Evolutionary conservation across 352 stramenopile genomes (phyloP).

Genomic region (Globisporangium alternatum): DNA sequence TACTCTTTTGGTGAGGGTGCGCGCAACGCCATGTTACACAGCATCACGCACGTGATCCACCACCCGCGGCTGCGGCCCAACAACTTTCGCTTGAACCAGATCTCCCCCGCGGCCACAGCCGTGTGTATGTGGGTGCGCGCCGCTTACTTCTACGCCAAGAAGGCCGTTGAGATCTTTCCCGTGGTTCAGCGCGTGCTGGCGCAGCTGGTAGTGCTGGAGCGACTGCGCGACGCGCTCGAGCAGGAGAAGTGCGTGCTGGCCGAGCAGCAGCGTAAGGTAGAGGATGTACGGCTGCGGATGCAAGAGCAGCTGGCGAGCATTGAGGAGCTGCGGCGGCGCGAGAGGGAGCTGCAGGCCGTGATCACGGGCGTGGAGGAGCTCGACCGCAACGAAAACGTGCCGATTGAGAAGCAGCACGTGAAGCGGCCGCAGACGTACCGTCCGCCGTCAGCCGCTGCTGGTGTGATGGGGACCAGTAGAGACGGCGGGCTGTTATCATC

Average conservation of each 20-base stretch:
- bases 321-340: conserved; percentile 18
- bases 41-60: conserved; percentile 67
- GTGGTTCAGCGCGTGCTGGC: conserved; percentile 51
- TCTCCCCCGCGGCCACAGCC: conserved; percentile 60
- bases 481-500: background rate
- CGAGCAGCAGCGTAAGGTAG: conserved; percentile 17
- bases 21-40: conserved; percentile 55
- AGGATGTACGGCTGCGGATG: conserved; percentile 22
- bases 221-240: conserved; percentile 35
- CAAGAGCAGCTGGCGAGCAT: background rate
- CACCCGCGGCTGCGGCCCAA: conserved; percentile 61
- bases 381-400: conserved; percentile 50
- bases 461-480: background rate
- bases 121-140: conserved; percentile 72
- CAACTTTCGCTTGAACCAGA: conserved; percentile 58
- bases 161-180: conserved; percentile 62
- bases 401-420: conserved; percentile 56
- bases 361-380: conserved; percentile 65
- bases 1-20: conserved; percentile 76
- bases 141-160: conserved; percentile 66
- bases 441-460: conserved; percentile 26
- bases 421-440: conserved; percentile 40
- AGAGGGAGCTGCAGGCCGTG: conserved; percentile 42
- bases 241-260: conserved; percentile 23
- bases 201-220: conserved; percentile 56